Evolutionary conservation across 2,329 filamentous ascomycete genomes (phyloP).

Genomic region (Lachnellula occidentalis): DNA sequence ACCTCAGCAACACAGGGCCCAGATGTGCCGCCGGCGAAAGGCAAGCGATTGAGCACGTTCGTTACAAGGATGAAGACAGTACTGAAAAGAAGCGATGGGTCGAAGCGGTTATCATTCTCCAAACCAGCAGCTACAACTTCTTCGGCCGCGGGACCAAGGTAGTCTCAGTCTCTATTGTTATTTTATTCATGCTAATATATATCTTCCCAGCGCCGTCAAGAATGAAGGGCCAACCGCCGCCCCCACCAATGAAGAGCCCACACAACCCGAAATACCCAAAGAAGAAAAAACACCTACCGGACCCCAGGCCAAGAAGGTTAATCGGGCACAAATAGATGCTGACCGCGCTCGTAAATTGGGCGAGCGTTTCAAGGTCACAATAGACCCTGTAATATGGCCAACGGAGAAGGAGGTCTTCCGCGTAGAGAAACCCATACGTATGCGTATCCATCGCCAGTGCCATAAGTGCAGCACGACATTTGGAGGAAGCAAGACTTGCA

Average conservation of each 20-base stretch:
- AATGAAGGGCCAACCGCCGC: neutral
- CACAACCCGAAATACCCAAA: neutral
- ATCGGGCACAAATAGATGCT: constrained; percentile 26
- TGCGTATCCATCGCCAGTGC: constrained; percentile 73
- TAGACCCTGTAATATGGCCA: constrained; percentile 31
- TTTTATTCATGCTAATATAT: constrained; percentile 5
- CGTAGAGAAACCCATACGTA: constrained; percentile 69
- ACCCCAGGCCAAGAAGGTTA: constrained; percentile 18
- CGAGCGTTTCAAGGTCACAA: constrained; percentile 33
- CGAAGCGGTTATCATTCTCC: constrained; percentile 23
- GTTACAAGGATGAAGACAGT: constrained; percentile 27
- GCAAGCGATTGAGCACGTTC: constrained; percentile 22
- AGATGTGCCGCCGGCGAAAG: constrained; percentile 19
- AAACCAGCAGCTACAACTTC: constrained; percentile 5
- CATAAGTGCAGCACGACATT: constrained; percentile 76
- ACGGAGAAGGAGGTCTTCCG: constrained; percentile 36
- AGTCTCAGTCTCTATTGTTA: neutral
- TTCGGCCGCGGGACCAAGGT: constrained; percentile 20
- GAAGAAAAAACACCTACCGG: constrained; percentile 4
- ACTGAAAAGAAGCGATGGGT: constrained; percentile 25
- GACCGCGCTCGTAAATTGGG: constrained; percentile 32
- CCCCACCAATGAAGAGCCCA: constrained; percentile 6
- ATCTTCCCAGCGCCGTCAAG: constrained; percentile 8
- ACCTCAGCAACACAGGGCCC: constrained; percentile 18
- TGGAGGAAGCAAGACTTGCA: constrained; percentile 66